phyloP scores from a whole-genome alignment of 2,329 filamentous ascomycete genomes.

The Phaeosphaeria sp. region DNA sequence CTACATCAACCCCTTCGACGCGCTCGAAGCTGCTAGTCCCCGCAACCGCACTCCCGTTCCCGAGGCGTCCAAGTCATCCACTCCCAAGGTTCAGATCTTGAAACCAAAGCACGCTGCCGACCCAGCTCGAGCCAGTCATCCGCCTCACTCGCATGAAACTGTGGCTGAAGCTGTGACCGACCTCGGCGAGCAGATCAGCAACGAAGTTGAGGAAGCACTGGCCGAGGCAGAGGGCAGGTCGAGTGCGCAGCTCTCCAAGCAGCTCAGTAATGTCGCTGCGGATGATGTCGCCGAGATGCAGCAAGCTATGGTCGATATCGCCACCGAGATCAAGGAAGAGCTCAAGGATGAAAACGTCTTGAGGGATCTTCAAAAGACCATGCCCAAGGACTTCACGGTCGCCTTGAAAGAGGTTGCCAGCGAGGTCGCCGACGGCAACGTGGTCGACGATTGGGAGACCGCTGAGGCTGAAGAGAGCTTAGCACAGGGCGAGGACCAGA shows the following conservation, averaged over 20 bases:
- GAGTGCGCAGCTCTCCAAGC: slow-evolving; percentile 56
- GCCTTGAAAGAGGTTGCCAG: slow-evolving; percentile 65
- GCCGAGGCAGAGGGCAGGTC: slow-evolving; percentile 52
- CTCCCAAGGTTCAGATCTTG: slow-evolving; percentile 53
- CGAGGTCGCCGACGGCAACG: slow-evolving; percentile 60
- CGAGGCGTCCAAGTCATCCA: slow-evolving; percentile 25
- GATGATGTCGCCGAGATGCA: slow-evolving; percentile 64
- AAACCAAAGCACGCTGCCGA: slow-evolving; percentile 53
- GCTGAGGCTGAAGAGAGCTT: slow-evolving; percentile 75
- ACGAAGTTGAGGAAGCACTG: slow-evolving; percentile 71
- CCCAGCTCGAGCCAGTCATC: slow-evolving; percentile 40
- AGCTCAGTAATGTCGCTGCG: slow-evolving; percentile 36
- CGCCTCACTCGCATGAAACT: slow-evolving; percentile 59
- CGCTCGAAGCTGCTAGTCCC: slow-evolving; percentile 71
- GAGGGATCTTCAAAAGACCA: slow-evolving; percentile 60
- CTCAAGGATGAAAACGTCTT: slow-evolving; percentile 63
- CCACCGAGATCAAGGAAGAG: slow-evolving; percentile 52
- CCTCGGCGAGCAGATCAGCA: slow-evolving; percentile 66
- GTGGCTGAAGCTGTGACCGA: slow-evolving; percentile 74
- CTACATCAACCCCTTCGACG: slow-evolving; percentile 76
- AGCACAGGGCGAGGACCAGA: slow-evolving; percentile 70
- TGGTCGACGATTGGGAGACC: slow-evolving; percentile 92
- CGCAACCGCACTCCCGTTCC: slow-evolving; percentile 55
- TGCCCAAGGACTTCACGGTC: slow-evolving; percentile 61
- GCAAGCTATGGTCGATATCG: slow-evolving; percentile 59